A percentile compares a stretch with the other conserved stretches of the same genome.
phyloP scores from a whole-genome alignment of 2,329 filamentous ascomycete species.

The Fusarium penzigii region DNA sequence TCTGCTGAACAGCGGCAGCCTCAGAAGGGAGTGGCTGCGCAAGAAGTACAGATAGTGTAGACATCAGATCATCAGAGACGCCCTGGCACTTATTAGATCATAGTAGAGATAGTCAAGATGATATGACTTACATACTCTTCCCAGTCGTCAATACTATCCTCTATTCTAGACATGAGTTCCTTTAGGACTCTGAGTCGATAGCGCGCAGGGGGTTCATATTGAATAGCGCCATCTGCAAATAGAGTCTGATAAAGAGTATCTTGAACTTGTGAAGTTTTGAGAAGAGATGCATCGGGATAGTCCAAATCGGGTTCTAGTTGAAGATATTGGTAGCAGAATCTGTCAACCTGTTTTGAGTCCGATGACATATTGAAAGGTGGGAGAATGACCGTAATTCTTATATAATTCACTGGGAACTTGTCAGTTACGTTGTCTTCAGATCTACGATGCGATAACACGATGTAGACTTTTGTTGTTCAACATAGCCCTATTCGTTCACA shows the following conservation, averaged over 20 bases:
- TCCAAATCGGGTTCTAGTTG: constrained; percentile 69
- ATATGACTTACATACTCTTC: constrained; percentile 76
- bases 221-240: constrained; percentile 60
- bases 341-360: constrained; percentile 35
- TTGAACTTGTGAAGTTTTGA: constrained; percentile 66
- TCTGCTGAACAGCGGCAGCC: constrained; percentile 65
- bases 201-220: constrained; percentile 62
- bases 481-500: too few relatives aligned
- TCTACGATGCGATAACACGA: too few relatives aligned
- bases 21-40: constrained; percentile 65
- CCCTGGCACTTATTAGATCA: constrained; percentile 57
- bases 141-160: constrained; percentile 75
- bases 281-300: constrained; percentile 59
- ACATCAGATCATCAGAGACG: constrained; percentile 80
- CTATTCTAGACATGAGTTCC: constrained; percentile 67
- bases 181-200: constrained; percentile 77
- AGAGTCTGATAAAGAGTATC: constrained; percentile 64
- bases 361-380: constrained; percentile 12
- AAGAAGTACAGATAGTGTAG: constrained; percentile 65
- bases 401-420: too few relatives aligned
- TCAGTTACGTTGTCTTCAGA: too few relatives aligned
- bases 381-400: too few relatives aligned
- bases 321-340: constrained; percentile 75
- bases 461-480: too few relatives aligned
- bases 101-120: not conserved